Base-by-base conservation (phyloP, 805 yeast genomes). In the Millerozyma miso region DNA sequence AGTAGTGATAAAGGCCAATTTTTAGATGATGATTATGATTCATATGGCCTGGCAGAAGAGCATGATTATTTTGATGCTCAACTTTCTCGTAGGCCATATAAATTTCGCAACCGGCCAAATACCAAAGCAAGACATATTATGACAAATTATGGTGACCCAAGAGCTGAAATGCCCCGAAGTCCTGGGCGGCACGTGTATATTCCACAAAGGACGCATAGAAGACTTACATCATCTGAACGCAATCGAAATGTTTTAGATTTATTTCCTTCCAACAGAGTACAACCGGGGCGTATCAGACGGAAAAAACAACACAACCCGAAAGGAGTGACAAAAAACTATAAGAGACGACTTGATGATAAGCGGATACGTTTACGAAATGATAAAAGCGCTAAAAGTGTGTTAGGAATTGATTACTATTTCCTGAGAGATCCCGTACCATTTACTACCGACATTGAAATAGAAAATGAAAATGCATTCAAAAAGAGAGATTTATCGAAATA, bases 391-490 rank as follows among this genome's bases (percentile, higher is more conserved):
- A 23, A 23, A 23, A 23, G 29, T 23, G 29, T n/a, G 7, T 32
- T 32, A 32, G 7, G 7, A 32, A 7, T 32, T 7, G 31, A 42
- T 19, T 51, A 51, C 43, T 39, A 46, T 12, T 55, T 54, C 42
- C 51, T 54, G 53, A 51, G 69, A 35, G 46, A 49, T 18, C 71
- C 73, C 1, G 37, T 46, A 14, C 43, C 48, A 29, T 46, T 55
- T 31, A 69, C 73, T 2, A 58, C 63, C 2, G 60, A 47, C 0
- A 50, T 62, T 38, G 75, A 69, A 46, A 67, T 60, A 0, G 74
- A 68, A 37, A 65, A 68, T 38, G 46, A 51, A 3, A 45, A 41
- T 8, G 50, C 43, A 17, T 57, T 48, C 33, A 32, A 32, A 16
- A 33, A 19, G 19, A 20, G 13, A 2, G 17, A 26, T 16, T 13